These are phyloP conservation scores for Rhododendron vialii DNA, from an alignment of 148 eudicot genomes.

Conservation along the genomic window DNA sequence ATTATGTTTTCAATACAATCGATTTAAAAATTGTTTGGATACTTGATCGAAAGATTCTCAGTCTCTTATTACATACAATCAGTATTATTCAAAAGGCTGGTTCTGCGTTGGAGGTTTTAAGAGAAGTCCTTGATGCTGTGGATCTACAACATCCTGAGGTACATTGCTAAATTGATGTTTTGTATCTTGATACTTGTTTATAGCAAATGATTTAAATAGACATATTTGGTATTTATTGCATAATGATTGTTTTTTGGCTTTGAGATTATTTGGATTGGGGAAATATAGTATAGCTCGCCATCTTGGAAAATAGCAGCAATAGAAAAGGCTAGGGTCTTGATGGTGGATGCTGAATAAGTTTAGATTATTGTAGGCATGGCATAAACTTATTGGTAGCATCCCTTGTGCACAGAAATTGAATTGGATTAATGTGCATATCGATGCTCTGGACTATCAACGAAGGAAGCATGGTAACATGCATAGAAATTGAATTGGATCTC, in stretches of 20 bases:
- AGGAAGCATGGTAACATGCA: too few relatives aligned
- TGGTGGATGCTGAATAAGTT: not conserved
- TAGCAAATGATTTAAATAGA: not conserved
- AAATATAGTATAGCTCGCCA: not conserved
- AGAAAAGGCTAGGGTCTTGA: not conserved
- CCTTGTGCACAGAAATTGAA: not conserved
- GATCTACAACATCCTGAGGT: constrained; percentile 81
- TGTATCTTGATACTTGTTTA: not conserved
- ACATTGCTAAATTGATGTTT: constrained; percentile 10
- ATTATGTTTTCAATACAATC: not conserved
- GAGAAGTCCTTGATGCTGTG: constrained; percentile 89
- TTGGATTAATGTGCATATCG: too few relatives aligned
- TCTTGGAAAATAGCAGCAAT: not conserved
- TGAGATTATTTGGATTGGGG: not conserved
- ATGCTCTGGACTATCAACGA: too few relatives aligned
- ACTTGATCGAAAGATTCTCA: not conserved
- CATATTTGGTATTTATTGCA: not conserved
- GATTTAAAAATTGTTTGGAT: not conserved
- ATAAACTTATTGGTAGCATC: not conserved
- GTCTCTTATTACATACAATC: constrained; percentile 15
- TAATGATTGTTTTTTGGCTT: constrained; percentile 5
- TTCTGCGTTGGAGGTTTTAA: constrained; percentile 76
- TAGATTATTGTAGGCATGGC: not conserved
- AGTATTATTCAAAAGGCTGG: constrained; percentile 89
- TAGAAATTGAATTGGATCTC: too few relatives aligned